Base-by-base conservation (phyloP, 2,329 filamentous ascomycete species). In the Cryphonectria japonica region DNA sequence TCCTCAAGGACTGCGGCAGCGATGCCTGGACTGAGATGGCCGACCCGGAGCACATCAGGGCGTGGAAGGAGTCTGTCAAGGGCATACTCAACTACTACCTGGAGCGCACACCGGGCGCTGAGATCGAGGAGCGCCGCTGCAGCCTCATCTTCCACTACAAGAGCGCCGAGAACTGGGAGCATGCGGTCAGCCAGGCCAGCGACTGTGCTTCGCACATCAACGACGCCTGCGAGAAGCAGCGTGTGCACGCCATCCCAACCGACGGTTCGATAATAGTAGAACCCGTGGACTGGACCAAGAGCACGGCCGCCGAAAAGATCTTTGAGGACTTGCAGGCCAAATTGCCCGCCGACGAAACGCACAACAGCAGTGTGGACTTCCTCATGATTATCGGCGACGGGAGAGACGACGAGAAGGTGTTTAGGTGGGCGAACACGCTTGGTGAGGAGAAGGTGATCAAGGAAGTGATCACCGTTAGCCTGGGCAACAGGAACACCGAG, bases 131-230 rank as follows among this genome's bases (percentile, higher is more conserved):
- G 78, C 91, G 94, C n/a, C 93, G 95, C 75, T 97, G 94, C 84
- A 96, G 93, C 54, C 85, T 98, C 34, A 89, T 97, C 71, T 97
- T 97, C 85, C 93, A 97, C 81, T 97, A 96, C 82, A 92, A 93
- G 79, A 91, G 90, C 68, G 91, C 92, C 1, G 92, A 94, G 69
- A 93, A 98, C 78, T 88, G 88, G 71, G 89, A 92, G 67, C 87
- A 88, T 34, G 95, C 95, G 0, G 86, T 88, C 71, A 90, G 94
- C 29, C 92, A 95, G 76, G 95, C 94, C 0, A 92, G 92, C 29
- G 95, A 98, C 78, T 97, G 94, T 77, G 94, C 94, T 0, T 95
- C 93, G 73, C 95, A 98, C 77, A 96, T 98, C 85, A 98, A 98
- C 78, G 95, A 97, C 78, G 93, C 94, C 0, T 97, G 94, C 78